A percentile compares a stretch with the other conserved stretches of the same genome.
Conservation (phyloP, 1,284 basidiomycete genomes). For the Fomitopsis schrenkii region DNA sequence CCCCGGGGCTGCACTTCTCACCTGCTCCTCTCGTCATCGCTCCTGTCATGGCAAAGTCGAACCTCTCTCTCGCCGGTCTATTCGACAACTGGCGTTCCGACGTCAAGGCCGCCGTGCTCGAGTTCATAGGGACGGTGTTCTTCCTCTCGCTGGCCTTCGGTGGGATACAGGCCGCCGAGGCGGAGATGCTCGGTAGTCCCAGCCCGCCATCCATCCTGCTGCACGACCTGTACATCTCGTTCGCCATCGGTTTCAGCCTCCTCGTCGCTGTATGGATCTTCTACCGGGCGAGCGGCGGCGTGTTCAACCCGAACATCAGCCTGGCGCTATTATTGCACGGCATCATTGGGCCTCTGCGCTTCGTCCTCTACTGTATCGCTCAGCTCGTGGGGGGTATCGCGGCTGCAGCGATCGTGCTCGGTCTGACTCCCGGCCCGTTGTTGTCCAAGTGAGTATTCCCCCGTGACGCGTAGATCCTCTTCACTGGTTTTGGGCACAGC, state of each 20-base stretch:
- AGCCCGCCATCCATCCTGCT: slow-evolving; percentile 33
- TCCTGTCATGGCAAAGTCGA: background rate
- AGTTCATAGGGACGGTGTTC: slow-evolving; percentile 53
- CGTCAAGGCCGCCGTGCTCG: slow-evolving; percentile 42
- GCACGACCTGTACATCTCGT: slow-evolving; percentile 54
- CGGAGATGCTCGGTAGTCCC: slow-evolving; percentile 20
- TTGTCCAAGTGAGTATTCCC: slow-evolving; percentile 45
- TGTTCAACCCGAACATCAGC: slow-evolving; percentile 71
- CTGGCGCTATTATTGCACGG: slow-evolving; percentile 60
- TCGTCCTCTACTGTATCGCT: slow-evolving; percentile 58
- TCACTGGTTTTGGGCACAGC: slow-evolving; percentile 24
- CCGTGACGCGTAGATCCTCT: background rate
- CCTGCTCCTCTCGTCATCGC: background rate
- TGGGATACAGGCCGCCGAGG: slow-evolving; percentile 46
- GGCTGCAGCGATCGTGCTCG: slow-evolving; percentile 57
- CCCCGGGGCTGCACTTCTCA: background rate
- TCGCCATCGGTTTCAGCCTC: slow-evolving; percentile 63
- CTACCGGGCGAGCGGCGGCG: slow-evolving; percentile 66
- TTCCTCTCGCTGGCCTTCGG: slow-evolving; percentile 65
- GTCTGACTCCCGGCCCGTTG: slow-evolving; percentile 55
- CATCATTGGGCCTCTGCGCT: slow-evolving; percentile 55
- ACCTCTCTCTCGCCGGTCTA: background rate
- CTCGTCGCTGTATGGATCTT: slow-evolving; percentile 72
- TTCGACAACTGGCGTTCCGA: slow-evolving; percentile 29
- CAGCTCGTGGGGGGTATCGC: slow-evolving; percentile 62